A percentile compares a stretch with the other conserved stretches of the same genome.
Evolutionary conservation across 352 stramenopile species (phyloP).

Genomic region (Phytophthora hibernalis): DNA sequence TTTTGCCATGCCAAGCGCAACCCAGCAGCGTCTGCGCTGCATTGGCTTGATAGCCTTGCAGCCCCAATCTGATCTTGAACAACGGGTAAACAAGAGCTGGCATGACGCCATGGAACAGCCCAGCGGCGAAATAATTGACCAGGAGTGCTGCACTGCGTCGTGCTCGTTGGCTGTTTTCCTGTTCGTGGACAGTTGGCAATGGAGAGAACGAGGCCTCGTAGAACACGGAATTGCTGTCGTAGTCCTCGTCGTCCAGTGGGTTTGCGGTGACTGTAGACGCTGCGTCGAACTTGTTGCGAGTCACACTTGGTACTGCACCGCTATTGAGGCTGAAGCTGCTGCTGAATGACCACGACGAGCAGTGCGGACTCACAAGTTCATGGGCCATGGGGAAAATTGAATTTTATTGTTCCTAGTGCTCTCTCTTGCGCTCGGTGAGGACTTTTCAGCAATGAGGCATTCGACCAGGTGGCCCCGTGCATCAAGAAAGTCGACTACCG

Average conservation of each 20-base stretch:
- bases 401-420: neutral
- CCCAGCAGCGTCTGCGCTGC: constrained; percentile 62
- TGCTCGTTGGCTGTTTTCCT: constrained; percentile 9
- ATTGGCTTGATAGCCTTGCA: constrained; percentile 76
- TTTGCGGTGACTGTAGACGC: constrained; percentile 36
- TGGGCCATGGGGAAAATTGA: constrained; percentile 21
- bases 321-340: constrained; percentile 34
- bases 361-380: constrained; percentile 40
- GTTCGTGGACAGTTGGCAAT: constrained; percentile 11
- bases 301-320: neutral
- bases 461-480: neutral
- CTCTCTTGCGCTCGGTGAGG: constrained; percentile 10
- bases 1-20: constrained; percentile 75
- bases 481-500: constrained; percentile 25
- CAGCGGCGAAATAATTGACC: constrained; percentile 74
- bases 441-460: constrained; percentile 33
- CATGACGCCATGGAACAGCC: constrained; percentile 72
- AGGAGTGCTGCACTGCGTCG: constrained; percentile 51
- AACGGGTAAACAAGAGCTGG: constrained; percentile 76
- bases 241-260: constrained; percentile 15
- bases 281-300: constrained; percentile 26
- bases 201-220: constrained; percentile 28
- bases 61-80: constrained; percentile 72
- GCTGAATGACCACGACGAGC: constrained; percentile 38
- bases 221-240: constrained; percentile 13